Percentiles rank a stretch among this genome's conserved stretches.
Conservation (phyloP, 106 monocot species). For the Xerophyta viscosa region DNA sequence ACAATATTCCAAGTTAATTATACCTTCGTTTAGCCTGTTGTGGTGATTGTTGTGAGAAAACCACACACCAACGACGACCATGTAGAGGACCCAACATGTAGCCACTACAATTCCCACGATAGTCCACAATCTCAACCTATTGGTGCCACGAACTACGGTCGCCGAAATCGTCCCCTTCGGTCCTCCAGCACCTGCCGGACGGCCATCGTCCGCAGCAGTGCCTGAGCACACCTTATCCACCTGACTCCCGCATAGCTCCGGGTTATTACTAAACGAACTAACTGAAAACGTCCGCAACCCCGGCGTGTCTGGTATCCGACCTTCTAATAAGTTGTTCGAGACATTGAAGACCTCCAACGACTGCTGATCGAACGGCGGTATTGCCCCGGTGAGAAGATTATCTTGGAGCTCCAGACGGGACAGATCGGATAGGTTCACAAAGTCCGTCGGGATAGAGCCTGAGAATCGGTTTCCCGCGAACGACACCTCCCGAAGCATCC, state of each 20-base stretch:
- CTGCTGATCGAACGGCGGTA: slow-evolving; percentile 38
- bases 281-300: slow-evolving; percentile 27
- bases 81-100: slow-evolving; percentile 2
- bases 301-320: slow-evolving; percentile 25
- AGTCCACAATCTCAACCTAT: slow-evolving; percentile 5
- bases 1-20: no score
- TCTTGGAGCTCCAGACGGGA: slow-evolving; percentile 37
- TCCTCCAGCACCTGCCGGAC: background rate
- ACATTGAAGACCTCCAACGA: slow-evolving; percentile 33
- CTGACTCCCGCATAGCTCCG: slow-evolving; percentile 32
- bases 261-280: slow-evolving; percentile 34
- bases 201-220: no score
- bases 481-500: slow-evolving; percentile 17
- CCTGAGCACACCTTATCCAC: slow-evolving; percentile 21
- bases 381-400: slow-evolving; percentile 39
- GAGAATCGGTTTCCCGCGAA: slow-evolving; percentile 45
- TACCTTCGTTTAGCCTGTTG: background rate
- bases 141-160: no score
- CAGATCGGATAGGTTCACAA: slow-evolving; percentile 9
- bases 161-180: no score
- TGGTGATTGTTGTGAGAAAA: slow-evolving; percentile 4
- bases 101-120: slow-evolving; percentile 6
- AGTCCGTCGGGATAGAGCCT: slow-evolving; percentile 35
- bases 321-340: slow-evolving; percentile 45
- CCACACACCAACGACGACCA: slow-evolving; percentile 5